A percentile compares a stretch with the other conserved stretches of the same genome.
These are phyloP conservation scores for Gilbertella persicaria DNA, from an alignment of 371 early-diverging fungal species.

Conservation along the genomic window DNA sequence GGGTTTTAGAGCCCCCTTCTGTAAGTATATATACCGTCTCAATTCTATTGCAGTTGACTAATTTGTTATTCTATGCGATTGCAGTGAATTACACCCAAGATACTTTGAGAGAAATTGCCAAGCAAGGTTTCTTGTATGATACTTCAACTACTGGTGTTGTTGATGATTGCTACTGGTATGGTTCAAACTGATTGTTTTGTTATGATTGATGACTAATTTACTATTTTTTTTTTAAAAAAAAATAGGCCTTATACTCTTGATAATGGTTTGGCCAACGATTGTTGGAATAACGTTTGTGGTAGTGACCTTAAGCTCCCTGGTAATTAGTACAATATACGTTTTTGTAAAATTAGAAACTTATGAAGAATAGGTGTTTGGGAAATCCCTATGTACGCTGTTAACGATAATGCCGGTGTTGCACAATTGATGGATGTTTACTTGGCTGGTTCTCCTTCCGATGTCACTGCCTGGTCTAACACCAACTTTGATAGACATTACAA, in stretches of 20 bases:
- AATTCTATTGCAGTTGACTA: neutral
- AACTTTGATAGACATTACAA: constrained; percentile 70
- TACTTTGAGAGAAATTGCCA: constrained; percentile 51
- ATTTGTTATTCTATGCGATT: neutral
- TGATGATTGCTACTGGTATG: constrained; percentile 62
- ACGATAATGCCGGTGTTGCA: constrained; percentile 40
- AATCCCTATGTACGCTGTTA: constrained; percentile 66
- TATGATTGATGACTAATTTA: neutral
- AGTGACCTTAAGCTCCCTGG: constrained; percentile 57
- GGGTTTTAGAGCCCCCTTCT: constrained; percentile 76
- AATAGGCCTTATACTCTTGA: constrained; percentile 76
- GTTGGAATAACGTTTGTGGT: constrained; percentile 65
- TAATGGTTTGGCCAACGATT: constrained; percentile 71
- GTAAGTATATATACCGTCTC: constrained; percentile 25
- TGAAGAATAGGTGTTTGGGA: constrained; percentile 68
- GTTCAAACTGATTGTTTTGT: neutral
- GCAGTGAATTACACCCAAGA: constrained; percentile 63
- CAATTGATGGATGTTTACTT: constrained; percentile 76
- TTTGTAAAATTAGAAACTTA: constrained; percentile 5
- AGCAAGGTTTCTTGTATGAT: constrained; percentile 71
- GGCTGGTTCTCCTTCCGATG: constrained; percentile 49
- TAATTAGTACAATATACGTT: neutral
- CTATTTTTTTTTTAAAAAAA: neutral
- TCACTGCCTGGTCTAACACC: constrained; percentile 52
- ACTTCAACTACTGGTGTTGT: constrained; percentile 58